Conservation (phyloP, 768 basidiomycete genomes). For the Postia placenta region DNA sequence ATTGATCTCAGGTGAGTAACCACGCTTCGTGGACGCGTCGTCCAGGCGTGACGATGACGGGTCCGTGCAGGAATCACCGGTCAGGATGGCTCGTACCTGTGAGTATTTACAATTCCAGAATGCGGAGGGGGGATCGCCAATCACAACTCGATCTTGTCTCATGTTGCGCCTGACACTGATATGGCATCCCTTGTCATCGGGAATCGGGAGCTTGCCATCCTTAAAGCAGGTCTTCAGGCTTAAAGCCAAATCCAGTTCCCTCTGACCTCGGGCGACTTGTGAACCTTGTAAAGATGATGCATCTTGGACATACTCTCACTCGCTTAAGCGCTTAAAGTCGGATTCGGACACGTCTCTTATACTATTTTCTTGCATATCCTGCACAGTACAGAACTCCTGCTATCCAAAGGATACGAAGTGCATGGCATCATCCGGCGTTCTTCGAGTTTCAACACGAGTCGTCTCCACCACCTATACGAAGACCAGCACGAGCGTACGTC, state of each 20-base stretch:
- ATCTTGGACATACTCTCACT: background rate
- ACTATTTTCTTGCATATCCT: too few relatives aligned
- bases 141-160: too few relatives aligned
- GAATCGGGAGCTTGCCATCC: too few relatives aligned
- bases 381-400: slow-evolving; percentile 81
- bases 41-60: slow-evolving; percentile 8
- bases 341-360: background rate
- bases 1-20: slow-evolving; percentile 71
- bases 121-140: background rate
- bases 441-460: slow-evolving; percentile 96
- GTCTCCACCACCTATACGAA: slow-evolving; percentile 87
- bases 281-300: too few relatives aligned
- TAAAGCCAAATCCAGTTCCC: too few relatives aligned
- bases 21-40: slow-evolving; percentile 1
- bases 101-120: slow-evolving; percentile 33
- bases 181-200: too few relatives aligned
- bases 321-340: background rate
- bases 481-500: slow-evolving; percentile 87
- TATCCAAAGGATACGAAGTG: slow-evolving; percentile 86
- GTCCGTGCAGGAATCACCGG: slow-evolving; percentile 76
- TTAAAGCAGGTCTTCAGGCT: too few relatives aligned
- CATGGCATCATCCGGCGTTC: slow-evolving; percentile 96
- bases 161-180: too few relatives aligned
- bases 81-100: slow-evolving; percentile 95
- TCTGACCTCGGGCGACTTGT: too few relatives aligned